A percentile compares a stretch with the other conserved stretches of the same genome.
phyloP scores from a whole-genome alignment of 164 flowering plant species.

The Cinnamomum micranthum region DNA sequence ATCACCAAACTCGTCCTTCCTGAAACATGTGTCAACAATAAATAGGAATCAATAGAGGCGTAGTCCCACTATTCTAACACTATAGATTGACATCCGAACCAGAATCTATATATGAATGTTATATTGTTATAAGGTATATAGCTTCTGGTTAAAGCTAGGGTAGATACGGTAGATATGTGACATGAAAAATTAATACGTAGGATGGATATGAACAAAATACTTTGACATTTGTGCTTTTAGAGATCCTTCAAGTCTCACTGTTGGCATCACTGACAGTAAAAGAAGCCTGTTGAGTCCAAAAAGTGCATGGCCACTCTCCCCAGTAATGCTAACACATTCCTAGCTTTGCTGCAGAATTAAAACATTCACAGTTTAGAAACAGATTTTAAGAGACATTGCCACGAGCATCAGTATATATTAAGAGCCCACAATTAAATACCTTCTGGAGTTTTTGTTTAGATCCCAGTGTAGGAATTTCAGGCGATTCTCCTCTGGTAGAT shows the following conservation, averaged over 20 bases:
- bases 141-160: too few species aligned
- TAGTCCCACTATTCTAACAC: too few species aligned
- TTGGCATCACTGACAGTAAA: constrained; percentile 52
- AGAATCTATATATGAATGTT: too few species aligned
- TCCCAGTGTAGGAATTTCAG: constrained; percentile 88
- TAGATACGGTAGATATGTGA: neutral
- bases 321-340: constrained; percentile 57
- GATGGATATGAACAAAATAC: constrained; percentile 18
- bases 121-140: too few species aligned
- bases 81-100: too few species aligned
- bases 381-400: neutral
- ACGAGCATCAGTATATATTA: neutral
- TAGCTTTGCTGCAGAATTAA: constrained; percentile 52
- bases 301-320: constrained; percentile 65
- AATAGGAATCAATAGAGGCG: neutral
- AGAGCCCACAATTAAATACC: constrained; percentile 34
- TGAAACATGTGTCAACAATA: constrained; percentile 18
- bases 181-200: neutral
- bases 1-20: constrained; percentile 28
- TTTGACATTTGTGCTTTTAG: constrained; percentile 32
- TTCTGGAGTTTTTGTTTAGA: constrained; percentile 64
- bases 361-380: constrained; percentile 10
- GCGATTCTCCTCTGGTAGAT: constrained; percentile 55
- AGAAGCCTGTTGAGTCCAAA: constrained; percentile 67
- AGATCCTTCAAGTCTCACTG: constrained; percentile 28